Evolutionary conservation across 345 rosid species (phyloP), one percentile per base, ranked within the genome.

Genomic region (Mallotus nudiflorus): DNA sequence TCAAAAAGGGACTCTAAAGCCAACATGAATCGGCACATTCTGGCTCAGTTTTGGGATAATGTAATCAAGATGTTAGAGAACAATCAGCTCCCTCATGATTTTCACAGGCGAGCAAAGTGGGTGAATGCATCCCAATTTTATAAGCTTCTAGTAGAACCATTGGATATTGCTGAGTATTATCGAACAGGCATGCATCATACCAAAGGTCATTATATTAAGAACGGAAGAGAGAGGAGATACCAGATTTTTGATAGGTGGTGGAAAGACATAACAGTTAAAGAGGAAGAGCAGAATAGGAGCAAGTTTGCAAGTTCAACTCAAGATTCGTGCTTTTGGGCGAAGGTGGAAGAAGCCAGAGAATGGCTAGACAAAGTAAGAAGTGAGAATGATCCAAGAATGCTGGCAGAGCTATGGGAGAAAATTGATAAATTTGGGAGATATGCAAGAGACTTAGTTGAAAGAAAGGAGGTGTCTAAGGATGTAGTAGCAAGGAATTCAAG

Each of bases 311-410:
- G 90, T 73, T 25, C 78, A 42, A 95, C 97, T 2, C 99, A 95
- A 59, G 97, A 95, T 71, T 71, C 97, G 24, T 84, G 90, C 68
- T 95, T 95, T 60, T 90, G 99, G 99, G 97, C 96, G 1, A 85
- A 19, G 71, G 82, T 95, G 40, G 97, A 95, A 82, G 89, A 89
- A 78, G 96, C 93, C 6, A 78, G 81, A 73, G 96, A 86, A 25
- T 79, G 74, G 65, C 67, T 89, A 4, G 82, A 87, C 65, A 75
- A 3, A 16, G 52, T 80, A 9, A 84, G 63, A 78, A 74, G 71
- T 5, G 90, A 82, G 69, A 65, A 9, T 2, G 88, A 92, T 62
- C 50, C 15, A 0, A 71, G 13, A 9, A 82, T 18, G 31, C 58
- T 13, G 50, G 24, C 19, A 48, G 9, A 6, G 31, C 54, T 86